phyloP scores from a whole-genome alignment of 2,329 filamentous ascomycete genomes.

The Parastagonospora avenae region DNA sequence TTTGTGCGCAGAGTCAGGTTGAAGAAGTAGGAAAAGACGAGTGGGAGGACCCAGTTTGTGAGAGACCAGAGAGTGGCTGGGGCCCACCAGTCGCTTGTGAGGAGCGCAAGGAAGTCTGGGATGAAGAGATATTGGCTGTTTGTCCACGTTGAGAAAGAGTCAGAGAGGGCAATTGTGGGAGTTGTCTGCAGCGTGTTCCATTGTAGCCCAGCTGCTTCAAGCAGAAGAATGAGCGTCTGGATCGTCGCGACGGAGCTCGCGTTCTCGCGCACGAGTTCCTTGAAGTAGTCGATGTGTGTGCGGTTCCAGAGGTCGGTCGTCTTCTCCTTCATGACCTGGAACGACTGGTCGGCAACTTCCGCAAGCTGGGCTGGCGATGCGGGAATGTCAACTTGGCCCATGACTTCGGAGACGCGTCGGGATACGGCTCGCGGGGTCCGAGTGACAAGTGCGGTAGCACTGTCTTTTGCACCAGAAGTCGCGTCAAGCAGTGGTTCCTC shows the following conservation, averaged over 20 bases:
- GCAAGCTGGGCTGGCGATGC: constrained; percentile 69
- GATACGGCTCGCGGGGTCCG: constrained; percentile 44
- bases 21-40: constrained; percentile 82
- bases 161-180: constrained; percentile 75
- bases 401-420: constrained; percentile 60
- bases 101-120: constrained; percentile 79
- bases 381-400: constrained; percentile 65
- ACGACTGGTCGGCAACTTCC: constrained; percentile 70
- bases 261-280: constrained; percentile 69
- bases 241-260: constrained; percentile 69
- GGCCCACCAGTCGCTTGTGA: constrained; percentile 82
- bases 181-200: constrained; percentile 72
- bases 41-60: constrained; percentile 73
- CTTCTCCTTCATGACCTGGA: constrained; percentile 70
- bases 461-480: constrained; percentile 23
- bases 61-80: constrained; percentile 77
- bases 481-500: constrained; percentile 52
- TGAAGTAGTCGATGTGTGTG: constrained; percentile 69
- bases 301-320: constrained; percentile 67
- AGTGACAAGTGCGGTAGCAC: constrained; percentile 45
- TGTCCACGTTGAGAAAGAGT: constrained; percentile 61
- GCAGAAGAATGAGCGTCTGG: constrained; percentile 52
- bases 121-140: constrained; percentile 67
- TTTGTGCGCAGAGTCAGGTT: constrained; percentile 72
- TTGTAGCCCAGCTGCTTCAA: constrained; percentile 73